Conservation (phyloP, 495 filamentous ascomycete genomes). For the Podospora sp. region DNA sequence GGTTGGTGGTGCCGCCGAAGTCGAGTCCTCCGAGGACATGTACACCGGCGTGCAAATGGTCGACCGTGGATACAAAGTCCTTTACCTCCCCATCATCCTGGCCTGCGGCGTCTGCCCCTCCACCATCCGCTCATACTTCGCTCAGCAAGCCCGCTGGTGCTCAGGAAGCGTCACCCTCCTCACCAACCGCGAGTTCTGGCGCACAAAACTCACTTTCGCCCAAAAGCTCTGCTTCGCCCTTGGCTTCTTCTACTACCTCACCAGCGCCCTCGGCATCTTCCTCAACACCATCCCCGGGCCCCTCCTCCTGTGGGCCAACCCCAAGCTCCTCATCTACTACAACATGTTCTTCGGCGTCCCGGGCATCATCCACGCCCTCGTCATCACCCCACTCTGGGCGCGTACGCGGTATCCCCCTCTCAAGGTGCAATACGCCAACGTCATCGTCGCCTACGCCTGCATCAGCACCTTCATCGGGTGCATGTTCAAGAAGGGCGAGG, state of each 20-base stretch:
- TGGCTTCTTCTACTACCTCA: constrained; percentile 37
- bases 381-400: constrained; percentile 35
- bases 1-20: constrained; percentile 35
- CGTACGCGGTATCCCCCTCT: constrained; percentile 33
- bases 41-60: constrained; percentile 27
- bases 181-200: constrained; percentile 36
- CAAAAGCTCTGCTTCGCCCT: constrained; percentile 37
- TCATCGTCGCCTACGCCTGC: constrained; percentile 37
- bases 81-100: constrained; percentile 35
- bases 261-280: constrained; percentile 37
- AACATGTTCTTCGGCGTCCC: constrained; percentile 37
- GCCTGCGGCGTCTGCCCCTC: constrained; percentile 39
- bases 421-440: constrained; percentile 40
- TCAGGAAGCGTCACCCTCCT: constrained; percentile 35
- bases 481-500: constrained; percentile 20
- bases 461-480: constrained; percentile 35
- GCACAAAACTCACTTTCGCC: constrained; percentile 31
- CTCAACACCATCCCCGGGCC: constrained; percentile 37
- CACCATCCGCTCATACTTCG: constrained; percentile 38
- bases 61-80: constrained; percentile 38
- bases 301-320: constrained; percentile 31
- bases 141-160: constrained; percentile 42
- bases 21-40: constrained; percentile 42
- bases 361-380: constrained; percentile 33
- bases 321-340: constrained; percentile 37